Conservation (phyloP, 768 basidiomycete genomes). For the Hericium alpestre region DNA sequence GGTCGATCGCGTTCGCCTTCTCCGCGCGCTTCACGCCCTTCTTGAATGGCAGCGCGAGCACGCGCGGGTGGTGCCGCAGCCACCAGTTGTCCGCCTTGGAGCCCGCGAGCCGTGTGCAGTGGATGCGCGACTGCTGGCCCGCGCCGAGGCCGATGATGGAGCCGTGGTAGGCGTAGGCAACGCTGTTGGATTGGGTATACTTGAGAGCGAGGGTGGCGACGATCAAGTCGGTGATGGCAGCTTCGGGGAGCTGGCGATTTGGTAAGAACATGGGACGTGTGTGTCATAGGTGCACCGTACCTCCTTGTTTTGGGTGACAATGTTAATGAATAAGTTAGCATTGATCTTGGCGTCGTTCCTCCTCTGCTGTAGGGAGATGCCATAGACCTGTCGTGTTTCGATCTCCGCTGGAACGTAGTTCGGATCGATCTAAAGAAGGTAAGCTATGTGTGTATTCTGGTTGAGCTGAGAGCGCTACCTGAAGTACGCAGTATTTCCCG, state of each 20-base stretch:
- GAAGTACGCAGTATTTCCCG: slow-evolving; percentile 95
- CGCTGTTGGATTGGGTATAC: slow-evolving; percentile 99
- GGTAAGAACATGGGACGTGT: background rate
- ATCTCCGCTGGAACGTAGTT: slow-evolving; percentile 63
- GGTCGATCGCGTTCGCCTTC: slow-evolving; percentile 95
- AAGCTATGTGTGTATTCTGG: background rate
- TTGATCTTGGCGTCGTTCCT: slow-evolving; percentile 88
- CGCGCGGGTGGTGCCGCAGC: slow-evolving; percentile 93
- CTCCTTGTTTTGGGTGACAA: slow-evolving; percentile 83
- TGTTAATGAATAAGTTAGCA: slow-evolving; percentile 66
- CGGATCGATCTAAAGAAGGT: slow-evolving; percentile 66
- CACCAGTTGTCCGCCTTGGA: slow-evolving; percentile 99
- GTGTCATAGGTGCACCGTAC: slow-evolving; percentile 29
- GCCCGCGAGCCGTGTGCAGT: slow-evolving; percentile 96
- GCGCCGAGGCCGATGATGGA: slow-evolving; percentile 93
- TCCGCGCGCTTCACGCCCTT: slow-evolving; percentile 96
- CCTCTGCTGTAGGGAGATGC: slow-evolving; percentile 79
- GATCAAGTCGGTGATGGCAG: slow-evolving; percentile 82
- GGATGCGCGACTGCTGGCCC: slow-evolving; percentile 97
- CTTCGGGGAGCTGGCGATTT: slow-evolving; percentile 48
- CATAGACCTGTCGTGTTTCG: slow-evolving; percentile 95
- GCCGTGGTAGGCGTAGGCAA: slow-evolving; percentile 88
- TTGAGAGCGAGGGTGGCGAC: slow-evolving; percentile 95
- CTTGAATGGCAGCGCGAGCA: slow-evolving; percentile 89
- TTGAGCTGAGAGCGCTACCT: slow-evolving; percentile 37